Base-by-base conservation (phyloP, 2,329 filamentous ascomycete species). In the Ramularia endophylla region DNA sequence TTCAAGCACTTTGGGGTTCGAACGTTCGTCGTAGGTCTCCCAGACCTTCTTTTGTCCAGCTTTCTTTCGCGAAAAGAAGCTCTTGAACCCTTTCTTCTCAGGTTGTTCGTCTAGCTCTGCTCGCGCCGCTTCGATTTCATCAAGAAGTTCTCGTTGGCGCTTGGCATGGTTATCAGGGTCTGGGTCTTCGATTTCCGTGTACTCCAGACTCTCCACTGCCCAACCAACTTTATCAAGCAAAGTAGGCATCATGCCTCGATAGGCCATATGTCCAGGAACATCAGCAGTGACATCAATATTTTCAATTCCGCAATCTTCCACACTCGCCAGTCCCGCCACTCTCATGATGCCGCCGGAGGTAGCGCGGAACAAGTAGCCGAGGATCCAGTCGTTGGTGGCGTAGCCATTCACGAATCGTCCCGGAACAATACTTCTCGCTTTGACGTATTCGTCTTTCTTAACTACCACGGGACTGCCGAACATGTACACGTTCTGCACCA, bases 341-440 rank as follows among this genome's bases (percentile, higher is more conserved):
- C 83, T 80, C 64, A 88, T 84, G 57, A 97, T 90, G 31, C 92
- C 92, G 51, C 92, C 92, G 52, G 83, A 85, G 3, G 92, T 98
- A 30, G 95, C 78, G 11, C 92, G 85, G 74, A 98, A 98, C 1
- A 98, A 78, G 61, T 98, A 98, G 11, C 80, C 73, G 36, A 98
- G 67, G 57, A 98, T 97, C 92, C 92, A 98, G 67, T 98, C 92
- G 61, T 92, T 95, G 35, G 77, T 84, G 53, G 92, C 86, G 67
- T 89, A 98, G 12, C 87, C 92, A 58, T 95, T 98, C 50, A 98
- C 80, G 53, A 97, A 95, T 30, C 89, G 79, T n/a, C 92, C 92
- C 6, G 86, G 77, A 3, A 97, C 85, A 3, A 95, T 82, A n/a
- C 83, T 83, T 41, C 84, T 80, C 8, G 83, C 85, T 54, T 78